Evolutionary conservation across 306 rosid species (phyloP).

Genomic region (Gastrolobium villosum): DNA sequence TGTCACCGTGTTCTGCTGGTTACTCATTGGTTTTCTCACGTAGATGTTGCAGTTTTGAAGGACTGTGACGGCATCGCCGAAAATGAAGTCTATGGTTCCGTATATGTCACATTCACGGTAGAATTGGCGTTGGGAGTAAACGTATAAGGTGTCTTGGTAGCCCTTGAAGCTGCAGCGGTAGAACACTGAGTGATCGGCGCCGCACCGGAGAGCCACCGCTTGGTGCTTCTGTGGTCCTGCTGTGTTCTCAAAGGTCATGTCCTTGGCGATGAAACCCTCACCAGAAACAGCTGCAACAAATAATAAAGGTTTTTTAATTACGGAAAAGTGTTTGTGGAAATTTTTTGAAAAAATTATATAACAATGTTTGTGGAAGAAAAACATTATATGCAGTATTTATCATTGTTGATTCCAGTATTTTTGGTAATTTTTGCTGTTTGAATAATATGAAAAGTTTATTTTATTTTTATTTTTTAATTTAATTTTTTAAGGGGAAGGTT

Average conservation of each 20-base stretch:
- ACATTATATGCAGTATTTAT: too few species aligned
- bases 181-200: constrained; percentile 72
- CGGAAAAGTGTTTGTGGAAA: background rate
- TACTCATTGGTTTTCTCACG: constrained; percentile 59
- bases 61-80: constrained; percentile 63
- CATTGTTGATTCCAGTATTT: background rate
- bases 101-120: constrained; percentile 80
- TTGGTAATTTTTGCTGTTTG: background rate
- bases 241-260: constrained; percentile 84
- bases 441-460: background rate
- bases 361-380: too few species aligned
- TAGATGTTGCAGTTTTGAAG: constrained; percentile 78
- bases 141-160: constrained; percentile 86
- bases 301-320: too few species aligned
- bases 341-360: too few species aligned
- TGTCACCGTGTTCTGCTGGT: constrained; percentile 69
- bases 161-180: constrained; percentile 81
- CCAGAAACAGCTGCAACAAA: constrained; percentile 66
- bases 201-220: constrained; percentile 81
- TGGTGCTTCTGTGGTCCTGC: constrained; percentile 84
- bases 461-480: background rate
- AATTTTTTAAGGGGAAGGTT: too few species aligned
- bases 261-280: constrained; percentile 74
- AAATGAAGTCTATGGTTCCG: constrained; percentile 87
- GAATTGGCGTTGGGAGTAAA: constrained; percentile 75